Base-by-base conservation (phyloP, 768 basidiomycete genomes). In the Postia placenta region DNA sequence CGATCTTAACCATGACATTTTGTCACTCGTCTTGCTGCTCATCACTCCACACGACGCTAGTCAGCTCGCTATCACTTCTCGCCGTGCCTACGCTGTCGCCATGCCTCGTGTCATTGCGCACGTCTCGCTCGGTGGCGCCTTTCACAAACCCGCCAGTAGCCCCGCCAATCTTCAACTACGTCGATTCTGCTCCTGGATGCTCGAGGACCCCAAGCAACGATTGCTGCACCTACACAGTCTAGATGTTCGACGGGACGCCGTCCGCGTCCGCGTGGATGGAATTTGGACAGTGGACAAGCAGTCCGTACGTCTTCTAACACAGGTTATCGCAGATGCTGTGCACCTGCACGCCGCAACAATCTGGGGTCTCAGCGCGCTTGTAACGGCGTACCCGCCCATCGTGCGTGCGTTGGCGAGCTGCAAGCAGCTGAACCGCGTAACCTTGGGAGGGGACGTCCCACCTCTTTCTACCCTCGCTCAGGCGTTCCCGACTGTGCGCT, bases 1-100 rank as follows among this genome's bases (percentile, higher is more conserved):
- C 35, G 22, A 45, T 12, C 53, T 58, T 42, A 55, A 55, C 41
- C 52, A 52, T 49, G 56, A 58, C 35, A 49, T 58, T 12, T 51
- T 58, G 28, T 48, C 49, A 4, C 38, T 41, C 37, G 42, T 58
- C 22, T 49, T 58, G n/a, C 15, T 41, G 9, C 49, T 50, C 11
- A 28, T 58, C 30, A 45, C 53, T 27, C 15, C 47, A 2, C 42
- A 36, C 42, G 54, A 52, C 39, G 51, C 54, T 25, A 36, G 42
- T 11, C 48, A 48, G 42, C 51, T 58, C 39, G 53, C 53, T 4
- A 44, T 55, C 20, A 47, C 51, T 14, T 55, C 49, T 1, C 56
- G 51, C 40, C 39, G 41, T 6, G 53, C 54, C 39, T 55, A 58
- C 27, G 46, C 41, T 1, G 38, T 58, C 15, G 56, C 56, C 9